Percentiles rank a stretch among this genome's conserved stretches.
phyloP scores from a whole-genome alignment of 768 basidiomycete species.

The Phaffia tasmanica region DNA sequence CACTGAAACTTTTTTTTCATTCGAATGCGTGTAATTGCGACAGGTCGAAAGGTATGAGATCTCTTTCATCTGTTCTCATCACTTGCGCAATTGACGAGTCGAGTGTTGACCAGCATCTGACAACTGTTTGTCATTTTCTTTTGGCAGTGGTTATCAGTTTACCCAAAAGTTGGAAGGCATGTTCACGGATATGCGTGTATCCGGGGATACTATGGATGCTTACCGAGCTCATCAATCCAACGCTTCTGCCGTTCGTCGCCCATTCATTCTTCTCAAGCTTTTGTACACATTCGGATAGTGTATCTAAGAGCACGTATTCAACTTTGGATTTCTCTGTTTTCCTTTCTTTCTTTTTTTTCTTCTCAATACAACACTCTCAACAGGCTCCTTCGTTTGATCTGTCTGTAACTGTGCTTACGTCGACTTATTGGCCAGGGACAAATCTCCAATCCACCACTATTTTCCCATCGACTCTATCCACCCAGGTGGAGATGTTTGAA shows the following conservation, averaged over 20 bases:
- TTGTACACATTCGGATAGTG: not conserved
- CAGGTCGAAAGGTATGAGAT: not conserved
- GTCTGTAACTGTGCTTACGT: constrained; percentile 84
- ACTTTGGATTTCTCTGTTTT: not conserved
- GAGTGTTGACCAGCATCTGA: no score
- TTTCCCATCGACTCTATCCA: constrained; percentile 54
- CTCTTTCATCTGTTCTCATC: not conserved
- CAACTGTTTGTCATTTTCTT: not conserved
- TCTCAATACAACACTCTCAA: not conserved
- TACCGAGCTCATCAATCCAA: constrained; percentile 50
- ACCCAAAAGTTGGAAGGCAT: constrained; percentile 97
- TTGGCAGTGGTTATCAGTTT: constrained; percentile 64
- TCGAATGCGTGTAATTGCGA: not conserved
- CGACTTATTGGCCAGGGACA: constrained; percentile 88
- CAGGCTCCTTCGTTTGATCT: constrained; percentile 69
- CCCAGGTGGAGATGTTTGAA: constrained; percentile 66
- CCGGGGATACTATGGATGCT: constrained; percentile 63
- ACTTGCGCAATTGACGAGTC: no score
- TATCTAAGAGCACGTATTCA: constrained; percentile 15
- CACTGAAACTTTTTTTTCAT: not conserved
- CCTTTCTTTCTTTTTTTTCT: not conserved
- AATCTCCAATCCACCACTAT: constrained; percentile 44
- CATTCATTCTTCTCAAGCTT: constrained; percentile 39
- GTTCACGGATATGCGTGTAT: constrained; percentile 94
- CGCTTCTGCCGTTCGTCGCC: not conserved